These are phyloP conservation scores for Trametes cingulata DNA, from an alignment of 768 basidiomycete species.

Conservation along the genomic window DNA sequence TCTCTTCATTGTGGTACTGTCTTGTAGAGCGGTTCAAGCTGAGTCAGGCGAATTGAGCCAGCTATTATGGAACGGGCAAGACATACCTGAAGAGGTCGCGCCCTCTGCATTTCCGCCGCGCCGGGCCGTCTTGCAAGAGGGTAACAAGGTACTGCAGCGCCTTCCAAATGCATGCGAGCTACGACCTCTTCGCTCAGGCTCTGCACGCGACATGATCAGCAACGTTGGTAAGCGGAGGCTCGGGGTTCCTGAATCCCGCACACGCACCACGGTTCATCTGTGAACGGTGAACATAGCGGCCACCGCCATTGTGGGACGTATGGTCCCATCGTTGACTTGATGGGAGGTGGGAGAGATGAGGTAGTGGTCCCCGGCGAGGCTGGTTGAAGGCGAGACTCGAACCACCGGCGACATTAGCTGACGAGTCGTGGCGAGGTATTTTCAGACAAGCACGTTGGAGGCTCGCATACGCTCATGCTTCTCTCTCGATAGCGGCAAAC, in stretches of 20 bases:
- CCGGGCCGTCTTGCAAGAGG: background rate
- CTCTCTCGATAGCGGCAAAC: slow-evolving; percentile 14
- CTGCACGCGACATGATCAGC: background rate
- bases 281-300: background rate
- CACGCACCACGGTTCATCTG: background rate
- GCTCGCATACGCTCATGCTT: slow-evolving; percentile 7
- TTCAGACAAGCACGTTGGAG: slow-evolving; percentile 10
- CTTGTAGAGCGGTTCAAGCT: no score
- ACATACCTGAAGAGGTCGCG: no score
- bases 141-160: background rate
- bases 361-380: background rate
- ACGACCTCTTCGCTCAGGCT: background rate
- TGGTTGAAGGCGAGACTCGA: background rate
- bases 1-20: no score
- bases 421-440: slow-evolving; percentile 1
- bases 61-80: no score
- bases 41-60: no score
- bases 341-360: background rate
- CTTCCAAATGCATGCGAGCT: background rate
- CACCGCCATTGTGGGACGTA: background rate
- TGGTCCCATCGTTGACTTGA: background rate
- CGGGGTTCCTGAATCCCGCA: background rate
- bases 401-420: background rate
- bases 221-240: background rate
- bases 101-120: background rate